phyloP scores from a whole-genome alignment of 345 rosid species.

The Citrus unshiu region DNA sequence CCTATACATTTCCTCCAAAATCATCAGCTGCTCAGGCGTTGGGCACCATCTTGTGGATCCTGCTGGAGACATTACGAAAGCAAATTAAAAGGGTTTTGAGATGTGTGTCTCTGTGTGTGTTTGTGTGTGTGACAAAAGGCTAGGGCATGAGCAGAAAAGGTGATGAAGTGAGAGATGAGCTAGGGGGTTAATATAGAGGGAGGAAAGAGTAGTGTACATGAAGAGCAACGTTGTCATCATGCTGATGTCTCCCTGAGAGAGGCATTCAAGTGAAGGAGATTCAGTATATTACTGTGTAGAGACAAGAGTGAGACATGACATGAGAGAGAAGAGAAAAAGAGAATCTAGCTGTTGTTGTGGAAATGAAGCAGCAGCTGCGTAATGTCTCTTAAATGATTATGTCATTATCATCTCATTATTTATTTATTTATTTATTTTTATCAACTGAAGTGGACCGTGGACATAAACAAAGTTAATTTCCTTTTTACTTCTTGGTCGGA shows the following conservation, averaged over 20 bases:
- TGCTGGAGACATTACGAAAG: constrained; percentile 57
- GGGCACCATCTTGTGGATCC: constrained; percentile 93
- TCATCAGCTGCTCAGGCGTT: constrained; percentile 93
- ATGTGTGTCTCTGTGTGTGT: neutral
- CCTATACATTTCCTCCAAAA: constrained; percentile 80
- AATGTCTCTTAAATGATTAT: constrained; percentile 30
- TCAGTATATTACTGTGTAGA: constrained; percentile 15
- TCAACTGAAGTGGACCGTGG: constrained; percentile 22
- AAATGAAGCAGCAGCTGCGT: neutral
- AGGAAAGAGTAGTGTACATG: constrained; percentile 9
- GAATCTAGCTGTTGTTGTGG: neutral
- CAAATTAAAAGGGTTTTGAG: neutral
- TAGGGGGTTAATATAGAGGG: constrained; percentile 17
- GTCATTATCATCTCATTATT: constrained; percentile 36
- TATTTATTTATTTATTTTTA: neutral
- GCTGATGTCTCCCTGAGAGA: constrained; percentile 44
- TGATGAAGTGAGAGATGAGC: neutral
- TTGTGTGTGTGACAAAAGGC: neutral
- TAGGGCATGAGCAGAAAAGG: no score
- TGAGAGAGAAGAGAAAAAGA: constrained; percentile 1
- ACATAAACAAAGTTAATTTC: neutral
- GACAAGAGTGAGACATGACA: constrained; percentile 4
- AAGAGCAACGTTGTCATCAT: constrained; percentile 27
- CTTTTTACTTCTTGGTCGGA: neutral
- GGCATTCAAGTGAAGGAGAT: constrained; percentile 39